Percentiles rank a stretch among this genome's conserved stretches.
These are phyloP conservation scores for Castanea mollissima DNA, from an alignment of 306 rosid species.

Conservation along the genomic window DNA sequence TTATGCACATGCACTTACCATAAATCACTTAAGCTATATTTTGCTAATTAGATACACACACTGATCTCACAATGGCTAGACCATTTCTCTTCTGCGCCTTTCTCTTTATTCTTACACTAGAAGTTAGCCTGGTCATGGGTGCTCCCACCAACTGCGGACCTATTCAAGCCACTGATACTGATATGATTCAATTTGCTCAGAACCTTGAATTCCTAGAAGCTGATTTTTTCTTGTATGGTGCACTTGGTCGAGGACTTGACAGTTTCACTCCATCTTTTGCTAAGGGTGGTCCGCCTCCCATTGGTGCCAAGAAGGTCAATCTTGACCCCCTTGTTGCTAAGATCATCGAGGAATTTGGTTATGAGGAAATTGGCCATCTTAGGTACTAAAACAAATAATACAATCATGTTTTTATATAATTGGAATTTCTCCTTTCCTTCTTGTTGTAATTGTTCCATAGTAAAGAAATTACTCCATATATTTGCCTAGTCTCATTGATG, in stretches of 20 bases:
- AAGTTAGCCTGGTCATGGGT: background rate
- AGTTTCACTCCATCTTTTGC: background rate
- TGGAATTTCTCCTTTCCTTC: too few relatives aligned
- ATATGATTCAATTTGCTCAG: conserved; percentile 16
- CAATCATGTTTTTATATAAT: background rate
- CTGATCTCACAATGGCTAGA: background rate
- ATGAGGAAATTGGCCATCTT: conserved; percentile 34
- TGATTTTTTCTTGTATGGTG: conserved; percentile 12
- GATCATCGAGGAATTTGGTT: conserved; percentile 31
- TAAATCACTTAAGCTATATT: too few relatives aligned
- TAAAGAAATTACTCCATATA: too few relatives aligned
- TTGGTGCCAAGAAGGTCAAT: conserved; percentile 25
- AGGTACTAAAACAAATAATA: background rate
- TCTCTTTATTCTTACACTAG: background rate
- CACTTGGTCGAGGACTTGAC: conserved; percentile 25
- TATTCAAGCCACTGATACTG: conserved; percentile 13
- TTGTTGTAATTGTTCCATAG: background rate
- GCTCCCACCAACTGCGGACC: conserved; percentile 15
- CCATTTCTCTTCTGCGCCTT: background rate
- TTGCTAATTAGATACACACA: too few relatives aligned
- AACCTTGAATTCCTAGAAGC: conserved; percentile 33
- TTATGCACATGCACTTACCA: too few relatives aligned
- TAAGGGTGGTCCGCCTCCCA: conserved; percentile 32
- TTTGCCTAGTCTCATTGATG: background rate
- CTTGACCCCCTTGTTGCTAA: background rate